Evolutionary conservation across 139 green algal species (phyloP), one percentile per base, ranked within the genome.

Genomic region (Coccomyxa sp.): DNA sequence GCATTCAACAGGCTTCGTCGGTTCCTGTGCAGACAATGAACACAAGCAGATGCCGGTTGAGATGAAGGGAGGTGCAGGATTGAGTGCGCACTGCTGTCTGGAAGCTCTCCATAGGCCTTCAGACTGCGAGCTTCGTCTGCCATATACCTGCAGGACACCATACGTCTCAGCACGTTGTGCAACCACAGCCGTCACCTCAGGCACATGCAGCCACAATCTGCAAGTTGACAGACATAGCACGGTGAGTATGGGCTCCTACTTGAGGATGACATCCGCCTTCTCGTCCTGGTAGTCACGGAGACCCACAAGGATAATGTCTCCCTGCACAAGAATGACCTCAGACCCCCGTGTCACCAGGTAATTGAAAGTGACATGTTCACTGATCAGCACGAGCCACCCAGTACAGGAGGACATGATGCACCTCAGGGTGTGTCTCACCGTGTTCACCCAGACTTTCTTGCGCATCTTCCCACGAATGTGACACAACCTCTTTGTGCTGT

Each of bases 401-500:
- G n/a, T n/a, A n/a, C n/a, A n/a, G n/a, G n/a, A n/a, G n/a, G n/a
- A n/a, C n/a, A n/a, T n/a, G n/a, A n/a, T n/a, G n/a, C n/a, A n/a
- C n/a, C n/a, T n/a, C n/a, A n/a, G n/a, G n/a, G n/a, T n/a, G n/a
- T n/a, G 18, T 18, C 77, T 55, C 76, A 88, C 83, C 36, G 86
- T 86, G 76, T 91, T 92, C 10, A 97, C 92, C 91, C 95, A 96
- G 18, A 98, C 96, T 88, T 99, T 99, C 86, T 99, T 99, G 8
- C 97, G 85, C 96, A 99, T 99, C 89, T 99, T 99, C 68, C 97
- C 97, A 55, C 97, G 91, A 75, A 99, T 99, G 85, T 99, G 96
- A 79, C 96, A 99, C 38, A 99, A 81, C 39, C 97, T 89, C 85
- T 99, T 99, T 29, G 94, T 90, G 55, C 94, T 92, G 85, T 99